phyloP scores from a whole-genome alignment of 306 rosid species.

The Rosa rugosa region DNA sequence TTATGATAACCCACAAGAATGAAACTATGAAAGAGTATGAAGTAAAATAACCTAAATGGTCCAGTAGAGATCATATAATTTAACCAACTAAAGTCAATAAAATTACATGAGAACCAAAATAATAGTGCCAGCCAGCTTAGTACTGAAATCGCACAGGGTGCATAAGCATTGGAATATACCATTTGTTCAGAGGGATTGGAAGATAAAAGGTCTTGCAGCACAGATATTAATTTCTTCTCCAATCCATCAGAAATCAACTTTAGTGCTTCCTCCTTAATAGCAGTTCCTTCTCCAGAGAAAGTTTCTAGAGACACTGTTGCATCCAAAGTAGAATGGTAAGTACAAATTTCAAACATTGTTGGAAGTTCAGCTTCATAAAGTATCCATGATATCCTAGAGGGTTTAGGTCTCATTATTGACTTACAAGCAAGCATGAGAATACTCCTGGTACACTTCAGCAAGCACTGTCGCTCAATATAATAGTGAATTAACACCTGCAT shows the following conservation, averaged over 20 bases:
- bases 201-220: conserved; percentile 59
- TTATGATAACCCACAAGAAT: background rate
- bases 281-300: conserved; percentile 42
- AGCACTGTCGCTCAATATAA: conserved; percentile 88
- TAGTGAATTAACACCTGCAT: conserved; percentile 68
- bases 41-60: background rate
- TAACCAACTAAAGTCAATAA: conserved; percentile 11
- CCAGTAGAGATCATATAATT: background rate
- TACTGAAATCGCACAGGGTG: background rate
- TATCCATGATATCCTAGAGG: background rate
- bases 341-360: conserved; percentile 4
- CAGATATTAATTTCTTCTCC: conserved; percentile 61
- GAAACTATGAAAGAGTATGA: background rate
- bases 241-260: conserved; percentile 72
- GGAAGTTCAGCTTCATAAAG: conserved; percentile 20
- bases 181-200: conserved; percentile 67
- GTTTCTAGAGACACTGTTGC: conserved; percentile 63
- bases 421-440: conserved; percentile 82
- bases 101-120: background rate
- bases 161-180: conserved; percentile 43
- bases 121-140: conserved; percentile 12
- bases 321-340: conserved; percentile 35
- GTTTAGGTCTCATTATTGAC: conserved; percentile 27
- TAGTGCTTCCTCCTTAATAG: conserved; percentile 58
- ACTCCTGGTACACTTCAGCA: conserved; percentile 85